Evolutionary conservation across 192 early-diverging fungal species (phyloP).

Genomic region (Pecoramyces ruminantium): DNA sequence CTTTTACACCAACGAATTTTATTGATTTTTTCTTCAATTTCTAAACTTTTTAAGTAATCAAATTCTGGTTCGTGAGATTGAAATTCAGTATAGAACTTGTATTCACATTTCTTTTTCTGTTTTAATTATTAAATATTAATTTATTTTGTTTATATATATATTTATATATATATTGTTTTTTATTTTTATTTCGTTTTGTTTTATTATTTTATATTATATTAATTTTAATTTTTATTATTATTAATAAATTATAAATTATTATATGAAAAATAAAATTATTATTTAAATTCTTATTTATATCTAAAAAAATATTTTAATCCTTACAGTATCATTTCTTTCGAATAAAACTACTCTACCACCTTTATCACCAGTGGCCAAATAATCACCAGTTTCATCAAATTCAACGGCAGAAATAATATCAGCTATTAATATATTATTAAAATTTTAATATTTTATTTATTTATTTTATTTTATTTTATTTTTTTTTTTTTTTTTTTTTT

Average conservation of each 20-base stretch:
- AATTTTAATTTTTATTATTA: too few relatives aligned
- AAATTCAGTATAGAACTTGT: slow-evolving; percentile 98
- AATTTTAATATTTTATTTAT: not conserved
- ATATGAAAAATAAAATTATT: too few relatives aligned
- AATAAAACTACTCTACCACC: slow-evolving; percentile 96
- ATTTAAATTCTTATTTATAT: too few relatives aligned
- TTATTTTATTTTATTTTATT: not conserved
- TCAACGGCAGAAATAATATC: slow-evolving; percentile 98
- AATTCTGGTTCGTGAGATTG: slow-evolving; percentile 99
- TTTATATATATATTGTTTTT: too few relatives aligned
- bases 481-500: too few relatives aligned
- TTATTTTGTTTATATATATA: not conserved
- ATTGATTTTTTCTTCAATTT: slow-evolving; percentile 99
- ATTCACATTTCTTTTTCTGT: slow-evolving; percentile 98
- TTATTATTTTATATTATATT: too few relatives aligned
- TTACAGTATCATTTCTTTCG: slow-evolving; percentile 90
- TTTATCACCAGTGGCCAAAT: slow-evolving; percentile 92
- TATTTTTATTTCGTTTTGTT: too few relatives aligned
- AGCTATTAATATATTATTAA: slow-evolving; percentile 32
- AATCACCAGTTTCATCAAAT: slow-evolving; percentile 94
- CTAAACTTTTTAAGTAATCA: slow-evolving; percentile 96
- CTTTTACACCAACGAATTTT: slow-evolving; percentile 97
- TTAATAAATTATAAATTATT: too few relatives aligned
- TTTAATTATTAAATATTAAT: not conserved
- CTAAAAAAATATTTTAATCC: too few relatives aligned